These are phyloP conservation scores for Petrea volubilis DNA, from an alignment of 257 asterid species.

Conservation along the genomic window DNA sequence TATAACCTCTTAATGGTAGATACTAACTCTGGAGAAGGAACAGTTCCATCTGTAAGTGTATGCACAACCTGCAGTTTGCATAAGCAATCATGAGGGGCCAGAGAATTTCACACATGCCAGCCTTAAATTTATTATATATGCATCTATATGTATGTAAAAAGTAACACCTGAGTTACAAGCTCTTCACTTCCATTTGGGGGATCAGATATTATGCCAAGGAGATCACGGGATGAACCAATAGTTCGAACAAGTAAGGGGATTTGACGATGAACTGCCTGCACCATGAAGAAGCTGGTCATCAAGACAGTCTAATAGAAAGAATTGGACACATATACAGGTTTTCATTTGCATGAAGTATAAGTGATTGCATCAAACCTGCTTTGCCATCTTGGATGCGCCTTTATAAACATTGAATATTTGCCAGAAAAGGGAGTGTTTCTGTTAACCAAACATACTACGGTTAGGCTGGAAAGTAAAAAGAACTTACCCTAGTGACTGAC, in stretches of 20 bases:
- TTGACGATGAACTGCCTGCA: constrained; percentile 88
- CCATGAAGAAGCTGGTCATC: constrained; percentile 27
- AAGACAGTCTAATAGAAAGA: constrained; percentile 23
- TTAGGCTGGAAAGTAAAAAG: constrained; percentile 15
- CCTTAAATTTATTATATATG: constrained; percentile 7
- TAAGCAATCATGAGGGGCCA: constrained; percentile 32
- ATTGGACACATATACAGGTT: constrained; percentile 2
- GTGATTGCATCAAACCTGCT: constrained; percentile 63
- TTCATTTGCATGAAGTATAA: background rate
- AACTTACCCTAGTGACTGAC: background rate
- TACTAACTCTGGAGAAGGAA: constrained; percentile 77
- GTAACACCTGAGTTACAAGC: constrained; percentile 71
- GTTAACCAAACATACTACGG: constrained; percentile 35
- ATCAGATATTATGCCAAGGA: constrained; percentile 74
- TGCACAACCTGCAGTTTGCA: constrained; percentile 72
- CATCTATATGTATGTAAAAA: too few species aligned
- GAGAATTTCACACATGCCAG: constrained; percentile 23
- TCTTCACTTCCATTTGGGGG: constrained; percentile 87
- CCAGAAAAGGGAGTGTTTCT: constrained; percentile 89
- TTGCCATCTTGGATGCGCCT: constrained; percentile 60
- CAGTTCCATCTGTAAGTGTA: constrained; percentile 80
- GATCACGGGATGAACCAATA: constrained; percentile 80
- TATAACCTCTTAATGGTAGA: constrained; percentile 69
- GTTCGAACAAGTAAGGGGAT: constrained; percentile 91
- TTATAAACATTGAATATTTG: constrained; percentile 69